Conservation (phyloP, 208 protist genomes). For the Phytomonas francai region DNA sequence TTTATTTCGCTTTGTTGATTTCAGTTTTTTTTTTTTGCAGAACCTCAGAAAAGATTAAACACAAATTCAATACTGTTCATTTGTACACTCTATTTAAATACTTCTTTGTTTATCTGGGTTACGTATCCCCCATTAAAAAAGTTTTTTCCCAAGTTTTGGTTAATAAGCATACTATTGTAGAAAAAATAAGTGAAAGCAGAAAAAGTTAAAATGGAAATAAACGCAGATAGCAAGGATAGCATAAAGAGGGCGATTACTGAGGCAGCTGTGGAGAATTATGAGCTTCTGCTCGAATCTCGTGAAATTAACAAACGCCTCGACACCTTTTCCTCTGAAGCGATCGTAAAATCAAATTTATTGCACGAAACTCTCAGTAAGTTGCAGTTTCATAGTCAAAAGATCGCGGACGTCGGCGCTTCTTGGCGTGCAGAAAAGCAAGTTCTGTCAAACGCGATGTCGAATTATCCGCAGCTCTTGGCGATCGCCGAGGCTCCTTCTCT, state of each 20-base stretch:
- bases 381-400: slow-evolving; percentile 32
- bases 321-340: slow-evolving; percentile 22
- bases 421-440: slow-evolving; percentile 63
- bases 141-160: not conserved
- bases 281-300: slow-evolving; percentile 45
- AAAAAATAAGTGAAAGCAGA: slow-evolving; percentile 2
- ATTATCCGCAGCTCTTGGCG: slow-evolving; percentile 57
- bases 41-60: not conserved
- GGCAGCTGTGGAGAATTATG: slow-evolving; percentile 57
- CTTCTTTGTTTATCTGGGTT: not conserved
- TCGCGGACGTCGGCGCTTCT: slow-evolving; percentile 28
- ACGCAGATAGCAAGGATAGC: slow-evolving; percentile 19
- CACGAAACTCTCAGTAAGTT: slow-evolving; percentile 39
- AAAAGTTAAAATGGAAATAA: not conserved
- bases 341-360: slow-evolving; percentile 31
- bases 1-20: not conserved
- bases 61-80: not conserved
- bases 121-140: too few species aligned
- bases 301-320: slow-evolving; percentile 39
- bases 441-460: slow-evolving; percentile 31
- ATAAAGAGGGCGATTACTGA: slow-evolving; percentile 53
- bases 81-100: slow-evolving; percentile 5
- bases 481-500: slow-evolving; percentile 63
- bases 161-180: slow-evolving; percentile 1
- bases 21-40: not conserved